Evolutionary conservation across 2,329 filamentous ascomycete species (phyloP), one percentile per base, ranked within the genome.

Genomic region (Periconia sp.): DNA sequence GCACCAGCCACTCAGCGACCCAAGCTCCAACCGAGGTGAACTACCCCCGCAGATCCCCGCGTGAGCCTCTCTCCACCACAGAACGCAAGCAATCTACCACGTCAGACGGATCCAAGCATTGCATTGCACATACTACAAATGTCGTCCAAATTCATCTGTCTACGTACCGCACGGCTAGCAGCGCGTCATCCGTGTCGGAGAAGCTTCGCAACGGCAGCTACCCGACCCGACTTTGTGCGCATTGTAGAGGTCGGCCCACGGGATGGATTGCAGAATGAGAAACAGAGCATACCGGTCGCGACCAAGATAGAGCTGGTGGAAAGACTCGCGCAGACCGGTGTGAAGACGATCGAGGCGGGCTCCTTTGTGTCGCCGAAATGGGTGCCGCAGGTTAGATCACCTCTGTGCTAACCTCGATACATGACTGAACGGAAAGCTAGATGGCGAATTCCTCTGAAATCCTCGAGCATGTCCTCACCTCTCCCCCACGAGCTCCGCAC

Each of bases 181-280:
- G 63, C 65, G 17, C 66, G 65, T 31, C 53, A 69, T 43, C 63
- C 66, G 26, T 56, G 50, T 36, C 56, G 48, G 28, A 47, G 67
- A 40, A 52, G 51, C 15, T 65, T 66, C 50, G 65, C 65, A 28
- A 63, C 67, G 24, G 54, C 66, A 43, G 54, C 64, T n/a, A 43
- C 56, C 54, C 60, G 61, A 38, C 46, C 50, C 39, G 73, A 78
- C 54, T 66, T 72, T 50, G 76, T 82, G 26, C 73, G 78, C 28
- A 84, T 95, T 26, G 85, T 94, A 49, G 89, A 95, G 73, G 89
- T 95, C 50, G 89, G 88, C 7, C 89, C 89, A 23, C 80, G 89
- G 53, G 89, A 95, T 74, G 89, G 89, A n/a, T 73, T 95, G 39
- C 89, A 95, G 66, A 95, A 94, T 64, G 88, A 94, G 74, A 88